Conservation (phyloP, 371 early-diverging fungal genomes). For the Thermomucor indicae-seudaticae region DNA sequence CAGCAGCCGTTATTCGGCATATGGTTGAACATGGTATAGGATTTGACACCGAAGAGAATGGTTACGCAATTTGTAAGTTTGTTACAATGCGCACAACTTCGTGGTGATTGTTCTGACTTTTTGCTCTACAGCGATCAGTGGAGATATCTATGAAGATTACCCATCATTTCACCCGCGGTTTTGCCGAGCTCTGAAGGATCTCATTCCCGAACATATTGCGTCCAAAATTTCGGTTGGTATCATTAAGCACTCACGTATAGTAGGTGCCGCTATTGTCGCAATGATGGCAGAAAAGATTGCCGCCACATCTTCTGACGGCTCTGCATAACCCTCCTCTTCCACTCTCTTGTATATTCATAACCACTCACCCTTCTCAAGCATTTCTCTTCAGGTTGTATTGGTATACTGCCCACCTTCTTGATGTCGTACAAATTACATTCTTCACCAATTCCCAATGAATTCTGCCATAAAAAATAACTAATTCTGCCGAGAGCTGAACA, state of each 20-base stretch:
- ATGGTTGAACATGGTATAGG: constrained; percentile 36
- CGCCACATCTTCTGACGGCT: too few relatives aligned
- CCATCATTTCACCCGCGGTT: constrained; percentile 80
- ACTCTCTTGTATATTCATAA: too few relatives aligned
- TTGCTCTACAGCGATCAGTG: constrained; percentile 57
- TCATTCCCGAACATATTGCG: constrained; percentile 74
- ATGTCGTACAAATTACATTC: too few relatives aligned
- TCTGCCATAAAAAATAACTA: too few relatives aligned
- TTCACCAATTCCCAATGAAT: too few relatives aligned
- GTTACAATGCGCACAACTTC: too few relatives aligned
- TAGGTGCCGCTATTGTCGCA: constrained; percentile 83
- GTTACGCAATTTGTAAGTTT: constrained; percentile 68
- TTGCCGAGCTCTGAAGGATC: constrained; percentile 64
- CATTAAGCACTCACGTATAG: constrained; percentile 75
- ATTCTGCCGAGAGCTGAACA: too few relatives aligned
- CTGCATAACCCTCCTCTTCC: too few relatives aligned
- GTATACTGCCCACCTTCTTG: too few relatives aligned
- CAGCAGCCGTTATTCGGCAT: constrained; percentile 61
- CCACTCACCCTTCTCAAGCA: too few relatives aligned
- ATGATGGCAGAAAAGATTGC: constrained; percentile 63
- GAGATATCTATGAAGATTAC: constrained; percentile 82
- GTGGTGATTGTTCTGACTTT: not conserved
- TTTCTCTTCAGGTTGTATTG: too few relatives aligned
- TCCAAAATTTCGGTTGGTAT: constrained; percentile 58
- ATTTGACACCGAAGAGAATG: constrained; percentile 46